Base-by-base conservation (phyloP, 352 stramenopile species). In the Phytopythium delawarense region DNA sequence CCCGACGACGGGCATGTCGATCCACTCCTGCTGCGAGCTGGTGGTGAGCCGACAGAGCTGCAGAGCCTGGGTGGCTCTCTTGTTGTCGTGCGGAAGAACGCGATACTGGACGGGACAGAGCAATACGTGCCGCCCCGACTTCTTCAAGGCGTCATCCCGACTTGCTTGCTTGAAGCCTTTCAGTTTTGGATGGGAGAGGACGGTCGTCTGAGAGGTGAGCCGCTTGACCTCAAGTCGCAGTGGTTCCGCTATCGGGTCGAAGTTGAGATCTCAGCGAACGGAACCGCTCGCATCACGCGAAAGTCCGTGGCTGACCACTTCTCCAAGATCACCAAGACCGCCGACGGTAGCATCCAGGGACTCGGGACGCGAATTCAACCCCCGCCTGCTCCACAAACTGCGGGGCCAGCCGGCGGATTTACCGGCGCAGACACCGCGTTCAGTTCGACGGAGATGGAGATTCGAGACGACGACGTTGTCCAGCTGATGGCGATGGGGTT, bases 181-280 rank as follows among this genome's bases (percentile, higher is more conserved):
- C 74, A 92, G 2, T 99, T 99, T 67, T 99, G 97, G 97, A 93
- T 98, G 55, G 97, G 94, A 50, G 89, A 98, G 66, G 89, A 99
- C 69, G 95, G 98, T 52, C 86, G 87, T 40, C 79, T 99, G 16
- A 88, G 97, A 64, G 97, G 96, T 15, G 97, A 99, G 66, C 91
- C 97, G 30, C 82, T 97, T 5, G 76, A 89, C 51, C 44, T 66
- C 13, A 90, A 92, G 44, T 94, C 87, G 23, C 87, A 96, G 57
- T 96, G 87, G 87, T 96, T 96, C 54, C 84, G 84, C 32, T 96
- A 94, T 66, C 79, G 84, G 11, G 74, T 96, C 8, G 80, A 94
- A 65, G 64, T 96, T 15, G 68, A 89, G n/a, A 79, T 92, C 53
- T 56, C 63, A 37, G 59, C 71, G 5, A 70, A 64, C 32, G 72